Evolutionary conservation across 2,329 filamentous ascomycete species (phyloP).

Genomic region (Hymenoscyphus linearis): DNA sequence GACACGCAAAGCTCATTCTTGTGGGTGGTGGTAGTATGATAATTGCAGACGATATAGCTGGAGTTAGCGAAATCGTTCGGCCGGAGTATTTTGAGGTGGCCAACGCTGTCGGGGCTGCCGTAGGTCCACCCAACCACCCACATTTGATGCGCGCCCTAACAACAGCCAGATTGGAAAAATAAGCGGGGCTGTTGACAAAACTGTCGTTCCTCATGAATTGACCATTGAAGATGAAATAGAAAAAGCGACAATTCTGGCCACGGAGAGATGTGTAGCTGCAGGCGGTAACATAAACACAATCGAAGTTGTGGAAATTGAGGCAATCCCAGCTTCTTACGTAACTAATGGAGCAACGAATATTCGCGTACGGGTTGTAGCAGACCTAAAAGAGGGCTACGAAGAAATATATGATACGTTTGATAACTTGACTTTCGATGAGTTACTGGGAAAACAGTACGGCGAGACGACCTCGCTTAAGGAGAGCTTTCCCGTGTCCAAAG

Average conservation of each 20-base stretch:
- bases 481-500: slow-evolving; percentile 16
- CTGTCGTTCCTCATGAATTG: slow-evolving; percentile 22
- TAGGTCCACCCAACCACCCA: background rate
- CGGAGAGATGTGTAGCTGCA: slow-evolving; percentile 24
- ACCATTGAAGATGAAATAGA: slow-evolving; percentile 25
- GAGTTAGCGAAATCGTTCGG: slow-evolving; percentile 43
- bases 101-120: slow-evolving; percentile 55
- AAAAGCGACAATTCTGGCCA: slow-evolving; percentile 23
- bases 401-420: slow-evolving; percentile 1
- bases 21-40: slow-evolving; percentile 52
- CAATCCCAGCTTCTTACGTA: slow-evolving; percentile 28
- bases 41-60: slow-evolving; percentile 38
- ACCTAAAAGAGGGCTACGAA: slow-evolving; percentile 19
- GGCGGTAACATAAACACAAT: slow-evolving; percentile 26
- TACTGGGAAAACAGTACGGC: background rate
- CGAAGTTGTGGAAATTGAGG: slow-evolving; percentile 29
- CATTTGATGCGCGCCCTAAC: background rate
- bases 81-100: slow-evolving; percentile 48
- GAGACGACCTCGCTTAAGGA: slow-evolving; percentile 4
- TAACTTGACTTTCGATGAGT: background rate
- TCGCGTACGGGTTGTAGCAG: slow-evolving; percentile 28
- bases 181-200: slow-evolving; percentile 26
- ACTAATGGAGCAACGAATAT: slow-evolving; percentile 28
- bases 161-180: slow-evolving; percentile 28
- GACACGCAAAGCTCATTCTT: slow-evolving; percentile 44